Evolutionary conservation across 805 yeast genomes (phyloP), one percentile per base, ranked within the genome.

Genomic region (Yarrowia alimentaria): DNA sequence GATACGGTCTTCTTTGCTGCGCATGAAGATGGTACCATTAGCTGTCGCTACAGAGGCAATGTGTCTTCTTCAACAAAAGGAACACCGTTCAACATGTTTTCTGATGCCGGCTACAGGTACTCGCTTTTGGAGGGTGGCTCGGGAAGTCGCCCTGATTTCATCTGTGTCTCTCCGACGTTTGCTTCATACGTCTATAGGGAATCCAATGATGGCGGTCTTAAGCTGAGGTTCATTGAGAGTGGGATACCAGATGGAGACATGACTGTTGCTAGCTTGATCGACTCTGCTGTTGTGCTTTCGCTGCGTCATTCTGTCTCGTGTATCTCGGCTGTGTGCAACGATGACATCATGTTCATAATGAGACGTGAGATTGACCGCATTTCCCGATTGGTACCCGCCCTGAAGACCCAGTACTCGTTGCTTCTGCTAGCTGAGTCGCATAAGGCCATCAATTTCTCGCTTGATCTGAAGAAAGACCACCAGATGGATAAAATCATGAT

Each of bases 401-500:
- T 16, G 42, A 55, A 26, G 10, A 61, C 61, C 53, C 60, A 66
- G 57, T 71, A 72, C 29, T 68, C 64, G 58, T 64, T 64, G 7
- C 66, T 76, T 1, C 65, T 83, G 3, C 62, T 83, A 13, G 70
- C 76, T 51, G 95, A 88, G 61, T 73, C 82, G 2, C 94, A 87
- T 61, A 67, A 80, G n/a, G 81, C 93, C 0, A 75, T 88, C 54
- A 83, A 80, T 59, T 81, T 87, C 59, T 78, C 80, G 24, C 71
- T 87, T 50, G 85, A 83, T 60, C 78, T 80, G 40, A 75, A 81
- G 6, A 78, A 79, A 50, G 95, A 86, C 51, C 60, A 60, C 16
- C 84, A 81, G 42, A 80, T 84, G 2, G 96, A 87, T 60, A 81
- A 82, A 60, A 69, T 86, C 54, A 67, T 87, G 30, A 81, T 82